A percentile compares a stretch with the other conserved stretches of the same genome.
Conservation (phyloP, 305 asterid species). For the Fraxinus baroniana region DNA sequence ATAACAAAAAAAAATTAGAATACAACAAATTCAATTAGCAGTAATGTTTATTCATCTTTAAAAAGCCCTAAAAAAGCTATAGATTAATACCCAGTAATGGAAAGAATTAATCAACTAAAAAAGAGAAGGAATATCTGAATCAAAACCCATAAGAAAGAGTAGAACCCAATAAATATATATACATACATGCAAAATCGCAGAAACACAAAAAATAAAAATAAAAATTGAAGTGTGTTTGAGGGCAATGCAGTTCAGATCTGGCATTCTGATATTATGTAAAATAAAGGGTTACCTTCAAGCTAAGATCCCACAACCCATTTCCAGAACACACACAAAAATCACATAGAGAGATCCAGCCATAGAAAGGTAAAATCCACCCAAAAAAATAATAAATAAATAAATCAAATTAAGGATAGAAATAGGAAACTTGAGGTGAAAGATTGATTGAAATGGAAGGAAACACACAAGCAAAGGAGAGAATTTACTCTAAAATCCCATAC, state of each 20-base stretch:
- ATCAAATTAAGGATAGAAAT: background rate
- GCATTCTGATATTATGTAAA: constrained; percentile 30
- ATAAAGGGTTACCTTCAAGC: constrained; percentile 7
- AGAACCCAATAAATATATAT: background rate
- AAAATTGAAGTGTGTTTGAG: constrained; percentile 11
- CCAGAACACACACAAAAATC: constrained; percentile 15
- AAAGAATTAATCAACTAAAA: background rate
- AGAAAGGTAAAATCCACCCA: background rate
- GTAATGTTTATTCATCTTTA: background rate
- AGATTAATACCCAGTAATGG: background rate
- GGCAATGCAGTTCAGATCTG: constrained; percentile 59
- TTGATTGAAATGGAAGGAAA: constrained; percentile 35
- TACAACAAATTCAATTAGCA: background rate
- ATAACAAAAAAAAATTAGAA: background rate
- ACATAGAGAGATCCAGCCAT: constrained; percentile 8
- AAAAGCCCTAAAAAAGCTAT: background rate
- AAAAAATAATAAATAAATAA: no score
- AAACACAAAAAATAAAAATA: background rate
- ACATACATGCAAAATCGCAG: constrained; percentile 16
- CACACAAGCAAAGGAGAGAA: background rate
- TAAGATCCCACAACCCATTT: constrained; percentile 32
- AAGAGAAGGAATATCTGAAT: background rate
- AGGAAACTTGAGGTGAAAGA: constrained; percentile 27
- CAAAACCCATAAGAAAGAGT: constrained; percentile 8
- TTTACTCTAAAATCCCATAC: constrained; percentile 26